Base-by-base conservation (phyloP, 2,329 filamentous ascomycete genomes). In the Colletotrichum lupini region DNA sequence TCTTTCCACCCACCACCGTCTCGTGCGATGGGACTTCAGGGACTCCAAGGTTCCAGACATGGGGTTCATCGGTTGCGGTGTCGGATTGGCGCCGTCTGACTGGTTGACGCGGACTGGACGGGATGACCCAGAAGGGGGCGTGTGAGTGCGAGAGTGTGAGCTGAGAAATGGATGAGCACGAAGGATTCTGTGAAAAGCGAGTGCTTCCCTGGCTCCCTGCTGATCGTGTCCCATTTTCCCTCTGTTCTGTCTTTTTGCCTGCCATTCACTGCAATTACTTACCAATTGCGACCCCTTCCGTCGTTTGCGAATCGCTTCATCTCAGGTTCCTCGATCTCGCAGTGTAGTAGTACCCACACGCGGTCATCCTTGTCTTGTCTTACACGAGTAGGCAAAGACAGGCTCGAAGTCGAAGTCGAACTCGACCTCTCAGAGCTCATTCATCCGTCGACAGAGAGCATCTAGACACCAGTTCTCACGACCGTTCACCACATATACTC, bases 261-360 rank as follows among this genome's bases (percentile, higher is more conserved):
- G 4, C n/a, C n/a, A 2, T 28, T 19, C 22, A 14, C 30, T 9
- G 22, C 8, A 26, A 12, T 24, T 5, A 19, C 30, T 26, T n/a
- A 6, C 49, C 24, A 24, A 56, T 5, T 56, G 16, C 16, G 28
- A 16, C n/a, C 22, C 9, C 9, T 42, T 30, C 30, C 16, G 6
- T 46, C 16, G 52, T 56, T 49, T 65, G 62, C 62, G 32, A 56
- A 65, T 56, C 32, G 32, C 52, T 24, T 56, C 32, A 22, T 56
- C 5, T 32, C 4, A 11, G 14, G 11, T 42, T 30, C 26, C 22
- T 42, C 19, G 12, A 6, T 30, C 32, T 28, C n/a, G 16, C 24
- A 56, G 32, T 5, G 32, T 26, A 30, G 9, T 22, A 26, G 26
- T 14, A n/a, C 28, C 16, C 19, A 22, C 16, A 30, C 19, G 5